A percentile compares a stretch with the other conserved stretches of the same genome.
Evolutionary conservation across 768 basidiomycete species (phyloP).

Genomic region (Pholiota molesta): DNA sequence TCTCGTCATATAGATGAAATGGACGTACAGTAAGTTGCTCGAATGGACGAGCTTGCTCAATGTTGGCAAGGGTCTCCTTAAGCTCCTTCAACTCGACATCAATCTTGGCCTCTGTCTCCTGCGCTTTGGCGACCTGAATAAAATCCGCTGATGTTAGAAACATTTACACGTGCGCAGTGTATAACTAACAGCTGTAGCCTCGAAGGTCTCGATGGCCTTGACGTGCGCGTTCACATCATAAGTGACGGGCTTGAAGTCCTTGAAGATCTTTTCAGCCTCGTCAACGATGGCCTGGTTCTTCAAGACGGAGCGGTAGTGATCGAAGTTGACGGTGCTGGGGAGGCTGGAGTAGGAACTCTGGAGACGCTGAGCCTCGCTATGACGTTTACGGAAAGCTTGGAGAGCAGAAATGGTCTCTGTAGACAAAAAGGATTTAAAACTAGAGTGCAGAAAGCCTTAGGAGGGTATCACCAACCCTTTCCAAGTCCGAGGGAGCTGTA

Average conservation of each 20-base stretch:
- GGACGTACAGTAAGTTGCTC: slow-evolving; percentile 91
- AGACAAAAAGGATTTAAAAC: neutral
- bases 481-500: slow-evolving; percentile 84
- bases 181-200: slow-evolving; percentile 82
- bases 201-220: slow-evolving; percentile 96
- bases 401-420: slow-evolving; percentile 89
- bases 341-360: slow-evolving; percentile 63
- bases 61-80: slow-evolving; percentile 92
- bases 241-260: slow-evolving; percentile 90
- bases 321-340: slow-evolving; percentile 85
- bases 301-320: slow-evolving; percentile 87
- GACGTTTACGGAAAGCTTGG: slow-evolving; percentile 95
- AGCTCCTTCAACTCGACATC: slow-evolving; percentile 90
- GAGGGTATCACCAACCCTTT: slow-evolving; percentile 62
- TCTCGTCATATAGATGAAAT: neutral
- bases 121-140: slow-evolving; percentile 79
- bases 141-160: neutral
- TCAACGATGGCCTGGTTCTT: slow-evolving; percentile 93
- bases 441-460: neutral
- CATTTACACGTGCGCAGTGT: slow-evolving; percentile 11
- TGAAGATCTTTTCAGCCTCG: slow-evolving; percentile 88
- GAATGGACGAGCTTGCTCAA: slow-evolving; percentile 96
- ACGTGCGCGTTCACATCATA: slow-evolving; percentile 90
- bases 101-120: slow-evolving; percentile 89
- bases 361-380: slow-evolving; percentile 84